A percentile compares a stretch with the other conserved stretches of the same genome.
Evolutionary conservation across 1,139 yeast species (phyloP).

Genomic region (Yamadazyma mexicana): DNA sequence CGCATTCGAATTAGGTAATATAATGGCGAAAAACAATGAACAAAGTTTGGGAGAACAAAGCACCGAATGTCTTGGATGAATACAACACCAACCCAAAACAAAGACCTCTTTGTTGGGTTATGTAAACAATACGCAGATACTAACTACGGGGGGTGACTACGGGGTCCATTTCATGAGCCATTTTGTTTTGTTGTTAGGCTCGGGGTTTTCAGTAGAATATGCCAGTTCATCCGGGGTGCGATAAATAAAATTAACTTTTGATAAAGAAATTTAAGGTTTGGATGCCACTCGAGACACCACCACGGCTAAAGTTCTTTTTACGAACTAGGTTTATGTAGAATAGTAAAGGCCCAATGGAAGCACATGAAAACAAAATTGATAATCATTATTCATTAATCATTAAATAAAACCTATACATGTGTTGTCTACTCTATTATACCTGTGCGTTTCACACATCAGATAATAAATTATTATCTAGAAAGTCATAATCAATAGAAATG

Average conservation of each 20-base stretch:
- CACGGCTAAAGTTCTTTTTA: no score
- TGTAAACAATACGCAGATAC: no score
- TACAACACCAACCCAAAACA: neutral
- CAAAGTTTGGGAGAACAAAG: neutral
- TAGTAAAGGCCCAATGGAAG: no score
- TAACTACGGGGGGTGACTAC: no score
- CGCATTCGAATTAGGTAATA: neutral
- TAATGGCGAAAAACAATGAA: neutral
- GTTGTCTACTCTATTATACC: neutral
- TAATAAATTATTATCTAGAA: conserved; percentile 31
- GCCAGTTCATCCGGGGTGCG: no score
- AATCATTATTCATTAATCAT: conserved; percentile 5
- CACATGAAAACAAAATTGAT: conserved; percentile 1
- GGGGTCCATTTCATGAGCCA: no score
- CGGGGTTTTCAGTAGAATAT: no score
- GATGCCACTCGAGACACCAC: neutral
- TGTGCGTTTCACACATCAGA: conserved; percentile 2
- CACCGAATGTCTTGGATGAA: neutral
- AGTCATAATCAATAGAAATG: conserved; percentile 43
- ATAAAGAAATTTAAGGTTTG: neutral
- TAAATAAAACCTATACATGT: neutral
- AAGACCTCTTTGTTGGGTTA: no score
- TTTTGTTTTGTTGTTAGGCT: no score
- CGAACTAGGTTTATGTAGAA: no score
- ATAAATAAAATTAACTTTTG: no score